Base-by-base conservation (phyloP, 306 rosid species). In the Acmispon strigosus region DNA sequence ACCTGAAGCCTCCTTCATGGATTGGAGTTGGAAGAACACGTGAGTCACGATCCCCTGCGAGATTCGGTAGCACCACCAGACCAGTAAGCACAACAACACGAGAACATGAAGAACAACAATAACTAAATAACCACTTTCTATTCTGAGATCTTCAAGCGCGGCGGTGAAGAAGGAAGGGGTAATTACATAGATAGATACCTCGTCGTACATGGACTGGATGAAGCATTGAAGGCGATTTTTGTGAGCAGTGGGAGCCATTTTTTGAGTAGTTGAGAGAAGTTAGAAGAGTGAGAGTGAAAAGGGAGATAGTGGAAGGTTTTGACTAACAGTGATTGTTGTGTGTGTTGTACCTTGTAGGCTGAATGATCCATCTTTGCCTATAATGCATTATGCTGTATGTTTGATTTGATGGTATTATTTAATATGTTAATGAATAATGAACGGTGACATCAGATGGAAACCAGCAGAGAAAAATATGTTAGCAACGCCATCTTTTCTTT, bases 11-110 rank as follows among this genome's bases (percentile, higher is more conserved):
- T 36, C 66, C 76, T 53, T 67, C 72, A 51, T 59, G 3, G 45
- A n/a, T 61, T 73, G 79, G 2, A 67, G 61, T 19, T 60, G 62
- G 48, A 10, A 60, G 62, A 79, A 79, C 32, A 29, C 70, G 5
- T 67, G 58, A 53, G 66, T 68, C 17, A 79, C 59, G 34, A 52
- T 58, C 12, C 79, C 72, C 72, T 43, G 42, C 36, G 15, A 55
- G 27, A 36, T n/a, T n/a, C n/a, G n/a, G n/a, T n/a, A n/a, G n/a
- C n/a, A n/a, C n/a, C n/a, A n/a, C n/a, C n/a, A n/a, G n/a, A n/a
- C n/a, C n/a, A n/a, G n/a, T n/a, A n/a, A n/a, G n/a, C n/a, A n/a
- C n/a, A n/a, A n/a, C n/a, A n/a, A n/a, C n/a, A n/a, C n/a, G n/a
- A n/a, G n/a, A 22, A 22, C 24, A 22, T 22, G 24, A 22, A 22